Base-by-base conservation (phyloP, 495 filamentous ascomycete species). In the Staphylotrichum longicolle region DNA sequence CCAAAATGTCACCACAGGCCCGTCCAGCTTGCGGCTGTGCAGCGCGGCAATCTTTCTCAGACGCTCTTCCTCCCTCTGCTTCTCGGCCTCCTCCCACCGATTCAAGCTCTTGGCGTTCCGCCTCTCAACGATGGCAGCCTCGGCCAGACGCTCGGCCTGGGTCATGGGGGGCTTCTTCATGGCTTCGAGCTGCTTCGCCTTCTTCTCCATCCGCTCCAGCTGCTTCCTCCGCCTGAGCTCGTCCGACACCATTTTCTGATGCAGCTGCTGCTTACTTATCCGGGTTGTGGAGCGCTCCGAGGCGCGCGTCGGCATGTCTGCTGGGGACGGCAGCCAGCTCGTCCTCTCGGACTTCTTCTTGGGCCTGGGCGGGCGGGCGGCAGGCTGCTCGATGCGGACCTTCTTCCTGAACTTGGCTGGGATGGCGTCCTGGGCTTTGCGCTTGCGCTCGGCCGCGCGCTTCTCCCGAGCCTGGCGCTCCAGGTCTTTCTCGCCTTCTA, bases 321-420 rank as follows among this genome's bases (percentile, higher is more conserved):
- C 88, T 8, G 79, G 72, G 1, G 88, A 86, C 7, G 90, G 92
- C 35, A 97, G 80, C 91, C 92, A 96, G 60, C 91, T 96, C 44
- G 86, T 80, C 46, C 92, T 85, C 75, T 97, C 94, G 4, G 90
- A 91, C 75, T 96, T 97, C 80, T 96, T 98, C 79, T 91, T 93
- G 4, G 87, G 88, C 60, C 89, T 83, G 20, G 88, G 80, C 42
- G 61, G 42, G 72, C 73, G 37, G 78, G 70, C 55, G 3, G 65
- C 65, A 8, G 74, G 73, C 49, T 75, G 69, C 50, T 82, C 80
- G 53, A 80, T 82, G 61, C 81, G 79, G 55, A 82, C 81, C 66
- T 80, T 84, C 68, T 83, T 84, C 48, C 79, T 74, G 67, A 81
- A 82, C 57, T 78, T 77, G 35, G 68, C 73, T 6, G 80, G 81